These are phyloP conservation scores for Periglandula ipomoeae DNA, from an alignment of 2,329 filamentous ascomycete genomes.

Conservation along the genomic window DNA sequence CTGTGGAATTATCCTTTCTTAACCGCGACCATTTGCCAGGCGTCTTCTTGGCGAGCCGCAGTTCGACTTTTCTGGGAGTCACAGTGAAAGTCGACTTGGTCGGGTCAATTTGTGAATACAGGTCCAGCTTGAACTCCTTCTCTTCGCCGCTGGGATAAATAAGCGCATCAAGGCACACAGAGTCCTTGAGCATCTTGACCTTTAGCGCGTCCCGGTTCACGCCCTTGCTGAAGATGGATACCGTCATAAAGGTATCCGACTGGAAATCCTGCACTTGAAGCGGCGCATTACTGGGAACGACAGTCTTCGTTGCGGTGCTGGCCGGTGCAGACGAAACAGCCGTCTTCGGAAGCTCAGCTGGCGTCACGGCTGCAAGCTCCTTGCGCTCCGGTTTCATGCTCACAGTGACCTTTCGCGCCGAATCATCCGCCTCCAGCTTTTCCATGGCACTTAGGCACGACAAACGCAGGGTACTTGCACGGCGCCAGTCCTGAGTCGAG, in stretches of 20 bases:
- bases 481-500: conserved; percentile 21
- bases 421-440: conserved; percentile 33
- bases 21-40: conserved; percentile 57
- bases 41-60: conserved; percentile 59
- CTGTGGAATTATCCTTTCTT: conserved; percentile 8
- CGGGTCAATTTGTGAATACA: conserved; percentile 57
- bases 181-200: conserved; percentile 23
- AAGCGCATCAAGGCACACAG: conserved; percentile 20
- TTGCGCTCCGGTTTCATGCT: conserved; percentile 21
- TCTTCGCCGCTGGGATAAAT: conserved; percentile 40
- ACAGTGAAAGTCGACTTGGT: conserved; percentile 52
- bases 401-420: conserved; percentile 36
- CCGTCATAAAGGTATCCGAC: conserved; percentile 22
- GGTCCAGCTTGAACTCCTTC: conserved; percentile 52
- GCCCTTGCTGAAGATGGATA: conserved; percentile 34
- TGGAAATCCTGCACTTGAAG: conserved; percentile 27
- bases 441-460: conserved; percentile 38
- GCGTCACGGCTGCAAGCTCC: conserved; percentile 14
- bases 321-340: neutral
- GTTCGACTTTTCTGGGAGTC: conserved; percentile 71
- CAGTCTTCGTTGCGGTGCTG: conserved; percentile 9
- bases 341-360: conserved; percentile 2
- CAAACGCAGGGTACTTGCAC: conserved; percentile 35
- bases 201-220: conserved; percentile 30
- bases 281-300: conserved; percentile 15